These are phyloP conservation scores for Penicillium sp. DNA, from an alignment of 2,329 filamentous ascomycete genomes.

Conservation along the genomic window DNA sequence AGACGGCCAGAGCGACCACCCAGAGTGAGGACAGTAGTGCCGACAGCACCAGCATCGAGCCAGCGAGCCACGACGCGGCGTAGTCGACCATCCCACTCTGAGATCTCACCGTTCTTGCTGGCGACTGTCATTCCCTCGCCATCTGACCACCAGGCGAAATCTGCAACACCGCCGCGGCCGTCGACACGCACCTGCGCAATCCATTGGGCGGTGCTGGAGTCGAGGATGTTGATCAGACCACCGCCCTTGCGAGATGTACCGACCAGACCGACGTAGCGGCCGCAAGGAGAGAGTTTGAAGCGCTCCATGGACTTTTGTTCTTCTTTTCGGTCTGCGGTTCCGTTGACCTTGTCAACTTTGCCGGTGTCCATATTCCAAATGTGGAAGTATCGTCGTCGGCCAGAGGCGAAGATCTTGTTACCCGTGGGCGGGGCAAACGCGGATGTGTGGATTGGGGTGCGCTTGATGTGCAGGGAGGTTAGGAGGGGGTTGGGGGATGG, in stretches of 20 bases:
- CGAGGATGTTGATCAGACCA: constrained; percentile 82
- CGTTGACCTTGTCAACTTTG: constrained; percentile 76
- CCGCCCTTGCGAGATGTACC: constrained; percentile 81
- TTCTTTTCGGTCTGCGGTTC: constrained; percentile 66
- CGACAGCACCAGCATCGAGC: constrained; percentile 86
- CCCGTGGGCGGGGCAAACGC: constrained; percentile 73
- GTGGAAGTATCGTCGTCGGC: constrained; percentile 88
- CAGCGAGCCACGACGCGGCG: constrained; percentile 75
- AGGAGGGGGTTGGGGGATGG: constrained; percentile 83
- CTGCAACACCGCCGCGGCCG: constrained; percentile 77
- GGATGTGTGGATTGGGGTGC: constrained; percentile 80
- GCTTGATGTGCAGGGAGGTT: constrained; percentile 82
- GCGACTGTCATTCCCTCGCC: constrained; percentile 79
- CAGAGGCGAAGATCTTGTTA: constrained; percentile 82
- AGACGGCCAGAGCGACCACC: constrained; percentile 53
- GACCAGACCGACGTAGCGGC: constrained; percentile 79
- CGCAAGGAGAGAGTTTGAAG: constrained; percentile 85
- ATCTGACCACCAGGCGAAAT: constrained; percentile 90
- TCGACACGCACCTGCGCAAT: constrained; percentile 78
- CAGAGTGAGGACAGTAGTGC: constrained; percentile 77
- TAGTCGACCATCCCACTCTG: constrained; percentile 76
- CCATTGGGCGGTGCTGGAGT: constrained; percentile 82
- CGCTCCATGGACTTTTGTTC: constrained; percentile 90
- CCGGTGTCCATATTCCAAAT: constrained; percentile 87
- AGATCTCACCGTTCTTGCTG: constrained; percentile 84